A percentile compares a stretch with the other conserved stretches of the same genome.
These are phyloP conservation scores for Colletotrichum sp. DNA, from an alignment of 2,329 filamentous ascomycete species.

Conservation along the genomic window DNA sequence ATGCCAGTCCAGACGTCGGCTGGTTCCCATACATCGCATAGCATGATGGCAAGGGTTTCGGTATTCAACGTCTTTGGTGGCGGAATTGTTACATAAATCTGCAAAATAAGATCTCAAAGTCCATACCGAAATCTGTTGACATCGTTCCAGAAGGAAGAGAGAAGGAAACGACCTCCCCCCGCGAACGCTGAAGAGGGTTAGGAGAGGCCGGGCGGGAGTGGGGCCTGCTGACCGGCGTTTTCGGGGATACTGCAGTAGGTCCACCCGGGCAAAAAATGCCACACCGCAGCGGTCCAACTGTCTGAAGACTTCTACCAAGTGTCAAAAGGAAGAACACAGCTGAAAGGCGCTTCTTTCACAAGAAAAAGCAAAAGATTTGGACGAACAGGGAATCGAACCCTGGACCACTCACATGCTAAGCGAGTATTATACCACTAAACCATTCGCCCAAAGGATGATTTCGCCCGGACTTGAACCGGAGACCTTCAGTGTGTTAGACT, in stretches of 20 bases:
- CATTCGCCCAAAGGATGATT: constrained; percentile 13
- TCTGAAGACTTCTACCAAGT: background rate
- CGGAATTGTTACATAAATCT: background rate
- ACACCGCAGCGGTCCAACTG: background rate
- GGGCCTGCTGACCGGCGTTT: background rate
- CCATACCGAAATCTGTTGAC: background rate
- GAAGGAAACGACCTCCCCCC: background rate
- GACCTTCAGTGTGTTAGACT: constrained; percentile 42
- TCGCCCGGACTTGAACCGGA: constrained; percentile 23
- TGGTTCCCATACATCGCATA: background rate
- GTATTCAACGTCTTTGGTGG: background rate
- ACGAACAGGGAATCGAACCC: constrained; percentile 22
- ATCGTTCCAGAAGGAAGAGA: background rate
- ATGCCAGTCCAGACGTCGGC: background rate
- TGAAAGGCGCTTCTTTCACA: accelerated
- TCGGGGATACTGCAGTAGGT: background rate
- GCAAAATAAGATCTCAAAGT: background rate
- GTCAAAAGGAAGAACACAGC: background rate
- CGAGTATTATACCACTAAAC: constrained; percentile 23
- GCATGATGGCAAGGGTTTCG: background rate
- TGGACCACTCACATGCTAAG: constrained; percentile 22
- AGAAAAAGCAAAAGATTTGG: background rate
- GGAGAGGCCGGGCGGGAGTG: background rate
- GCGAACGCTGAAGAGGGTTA: background rate
- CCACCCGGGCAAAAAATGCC: background rate